Conservation (phyloP, 805 yeast genomes). For the Candida coleopterorum region DNA sequence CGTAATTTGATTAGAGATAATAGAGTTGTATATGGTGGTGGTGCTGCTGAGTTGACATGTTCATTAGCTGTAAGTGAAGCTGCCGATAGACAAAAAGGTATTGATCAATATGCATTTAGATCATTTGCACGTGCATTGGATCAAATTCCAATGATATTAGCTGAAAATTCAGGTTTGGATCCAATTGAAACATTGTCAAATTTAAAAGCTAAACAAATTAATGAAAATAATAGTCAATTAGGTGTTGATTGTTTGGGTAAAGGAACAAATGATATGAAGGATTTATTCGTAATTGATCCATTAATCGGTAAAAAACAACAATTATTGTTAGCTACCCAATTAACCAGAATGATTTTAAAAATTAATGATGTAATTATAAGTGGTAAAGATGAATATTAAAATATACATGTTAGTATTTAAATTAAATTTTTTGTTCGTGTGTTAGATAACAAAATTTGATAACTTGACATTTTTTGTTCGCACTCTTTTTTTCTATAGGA, state of each 20-base stretch:
- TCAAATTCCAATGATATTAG: slow-evolving; percentile 87
- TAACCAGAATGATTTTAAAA: slow-evolving; percentile 95
- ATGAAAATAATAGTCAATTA: slow-evolving; percentile 60
- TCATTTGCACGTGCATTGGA: slow-evolving; percentile 91
- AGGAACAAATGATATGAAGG: slow-evolving; percentile 89
- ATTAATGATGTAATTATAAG: slow-evolving; percentile 93
- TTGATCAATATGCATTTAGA: slow-evolving; percentile 96
- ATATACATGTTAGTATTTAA: neutral
- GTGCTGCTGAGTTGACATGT: slow-evolving; percentile 94
- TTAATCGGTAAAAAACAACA: slow-evolving; percentile 97
- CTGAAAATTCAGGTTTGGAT: slow-evolving; percentile 94
- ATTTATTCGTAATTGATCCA: slow-evolving; percentile 92
- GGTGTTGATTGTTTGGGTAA: slow-evolving; percentile 94
- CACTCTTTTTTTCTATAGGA: neutral
- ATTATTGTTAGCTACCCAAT: slow-evolving; percentile 89
- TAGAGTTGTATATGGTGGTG: slow-evolving; percentile 98
- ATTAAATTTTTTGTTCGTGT: neutral
- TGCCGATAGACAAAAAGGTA: slow-evolving; percentile 90
- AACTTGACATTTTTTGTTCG: neutral
- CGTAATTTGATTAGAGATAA: slow-evolving; percentile 89
- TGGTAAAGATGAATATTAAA: slow-evolving; percentile 69
- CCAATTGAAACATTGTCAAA: slow-evolving; percentile 86
- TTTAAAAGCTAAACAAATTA: slow-evolving; percentile 80
- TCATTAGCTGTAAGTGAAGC: slow-evolving; percentile 86
- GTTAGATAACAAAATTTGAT: neutral